A percentile compares a stretch with the other conserved stretches of the same genome.
phyloP scores from a whole-genome alignment of 495 filamentous ascomycete species.

The Xylaria acuta region DNA sequence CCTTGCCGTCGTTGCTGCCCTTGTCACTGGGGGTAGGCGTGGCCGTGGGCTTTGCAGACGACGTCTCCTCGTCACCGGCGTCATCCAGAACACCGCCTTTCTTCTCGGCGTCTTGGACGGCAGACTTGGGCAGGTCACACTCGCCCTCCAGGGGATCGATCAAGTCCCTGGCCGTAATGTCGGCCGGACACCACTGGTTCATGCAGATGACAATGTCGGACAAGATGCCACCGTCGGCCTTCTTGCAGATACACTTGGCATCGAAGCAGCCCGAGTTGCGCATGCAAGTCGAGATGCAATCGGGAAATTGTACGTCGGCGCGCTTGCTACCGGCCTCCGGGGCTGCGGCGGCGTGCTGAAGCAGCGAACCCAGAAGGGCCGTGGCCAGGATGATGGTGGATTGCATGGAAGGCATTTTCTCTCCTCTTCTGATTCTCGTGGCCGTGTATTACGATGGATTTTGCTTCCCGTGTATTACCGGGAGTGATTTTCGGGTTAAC shows the following conservation, averaged over 20 bases:
- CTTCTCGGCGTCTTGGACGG: constrained; percentile 33
- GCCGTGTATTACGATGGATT: neutral
- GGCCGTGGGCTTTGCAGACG: constrained; percentile 23
- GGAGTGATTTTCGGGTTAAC: neutral
- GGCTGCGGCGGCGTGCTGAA: constrained; percentile 26
- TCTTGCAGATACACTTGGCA: constrained; percentile 44
- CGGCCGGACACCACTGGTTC: constrained; percentile 42
- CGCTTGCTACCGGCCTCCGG: constrained; percentile 30
- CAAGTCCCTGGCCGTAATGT: constrained; percentile 37
- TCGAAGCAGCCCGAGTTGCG: constrained; percentile 43
- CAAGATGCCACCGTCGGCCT: constrained; percentile 40
- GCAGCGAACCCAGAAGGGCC: constrained; percentile 36
- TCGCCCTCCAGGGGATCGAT: constrained; percentile 37
- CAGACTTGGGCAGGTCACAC: constrained; percentile 38
- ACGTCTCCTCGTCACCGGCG: constrained; percentile 19
- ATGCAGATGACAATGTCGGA: constrained; percentile 45
- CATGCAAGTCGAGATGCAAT: constrained; percentile 44
- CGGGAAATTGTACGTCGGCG: constrained; percentile 27
- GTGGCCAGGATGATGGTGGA: constrained; percentile 32
- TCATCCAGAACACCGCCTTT: constrained; percentile 31
- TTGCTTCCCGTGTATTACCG: neutral
- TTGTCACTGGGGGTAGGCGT: constrained; percentile 1
- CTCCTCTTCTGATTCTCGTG: neutral
- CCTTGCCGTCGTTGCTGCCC: neutral
- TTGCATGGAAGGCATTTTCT: constrained; percentile 37